These are phyloP conservation scores for Tetradesmus obliquus DNA, from an alignment of 139 green algal genomes.

Conservation along the genomic window DNA sequence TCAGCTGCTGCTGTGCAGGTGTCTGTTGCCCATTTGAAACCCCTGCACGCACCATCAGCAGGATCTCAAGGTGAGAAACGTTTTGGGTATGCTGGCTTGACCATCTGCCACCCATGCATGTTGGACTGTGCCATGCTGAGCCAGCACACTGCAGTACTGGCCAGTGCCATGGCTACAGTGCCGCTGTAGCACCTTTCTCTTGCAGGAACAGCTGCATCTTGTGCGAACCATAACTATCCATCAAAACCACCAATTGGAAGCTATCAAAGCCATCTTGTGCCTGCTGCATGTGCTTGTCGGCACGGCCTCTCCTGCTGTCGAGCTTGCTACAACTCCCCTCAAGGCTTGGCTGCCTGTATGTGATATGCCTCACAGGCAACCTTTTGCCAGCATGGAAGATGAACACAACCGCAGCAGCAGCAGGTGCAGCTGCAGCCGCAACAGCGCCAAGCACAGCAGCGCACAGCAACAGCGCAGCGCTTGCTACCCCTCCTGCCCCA, in stretches of 20 bases:
- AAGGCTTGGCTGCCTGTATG: too few species aligned
- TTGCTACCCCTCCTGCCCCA: not conserved
- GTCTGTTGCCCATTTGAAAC: conserved; percentile 35
- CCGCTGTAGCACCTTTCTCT: too few species aligned
- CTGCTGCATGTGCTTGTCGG: too few species aligned
- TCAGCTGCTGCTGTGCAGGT: conserved; percentile 16
- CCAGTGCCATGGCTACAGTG: too few species aligned
- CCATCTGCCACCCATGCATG: too few species aligned
- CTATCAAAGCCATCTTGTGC: too few species aligned
- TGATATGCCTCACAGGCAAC: not conserved
- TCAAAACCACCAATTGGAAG: too few species aligned
- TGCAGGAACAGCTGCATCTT: too few species aligned
- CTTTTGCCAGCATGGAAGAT: conserved; percentile 5
- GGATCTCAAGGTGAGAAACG: not conserved
- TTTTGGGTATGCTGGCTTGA: not conserved
- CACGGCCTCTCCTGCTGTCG: too few species aligned
- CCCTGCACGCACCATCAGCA: conserved; percentile 15
- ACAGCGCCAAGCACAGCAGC: not conserved
- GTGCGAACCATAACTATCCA: too few species aligned
- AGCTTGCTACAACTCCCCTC: too few species aligned
- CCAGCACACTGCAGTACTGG: too few species aligned
- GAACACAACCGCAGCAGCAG: not conserved
- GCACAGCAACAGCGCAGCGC: not conserved
- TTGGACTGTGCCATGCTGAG: not conserved
- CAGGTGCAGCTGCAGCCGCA: not conserved